Base-by-base conservation (phyloP, 805 yeast species). In the Isabelozyma gotoi region DNA sequence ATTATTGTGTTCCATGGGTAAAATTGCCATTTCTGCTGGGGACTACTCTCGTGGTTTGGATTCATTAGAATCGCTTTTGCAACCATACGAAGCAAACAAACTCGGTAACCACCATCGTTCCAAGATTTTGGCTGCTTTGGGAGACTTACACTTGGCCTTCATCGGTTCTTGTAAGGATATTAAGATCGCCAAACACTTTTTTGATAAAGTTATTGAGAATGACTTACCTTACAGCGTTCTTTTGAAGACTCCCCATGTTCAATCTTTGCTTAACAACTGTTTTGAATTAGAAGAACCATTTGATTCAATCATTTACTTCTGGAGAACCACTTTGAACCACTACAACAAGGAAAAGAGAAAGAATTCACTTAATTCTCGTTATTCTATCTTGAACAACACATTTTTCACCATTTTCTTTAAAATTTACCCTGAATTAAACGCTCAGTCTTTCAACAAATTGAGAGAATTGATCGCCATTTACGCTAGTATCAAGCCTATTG, bases 101-200 rank as follows among this genome's bases (percentile, higher is more conserved):
- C 38, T 38, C 12, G 36, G 35, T 16, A 20, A 36, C 7, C n/a
- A 19, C 19, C 18, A 44, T 10, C 45, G 43, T 17, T 39, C 48
- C 6, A 47, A 33, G 53, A 68, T 62, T 66, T 51, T 71, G 54
- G 74, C 81, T 40, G 76, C 83, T 24, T 68, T 85, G 62, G 77
- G 85, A 27, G 87, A 84, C 63, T 83, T 88, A 38, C 96, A 88
- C 67, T 72, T 86, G 47, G 74, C 84, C 3, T 88, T 88, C 54
- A 84, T 88, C 57, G 94, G 95, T 36, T 81, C 79, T 51, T 84
- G 89, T 62, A 80, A 78, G 57, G 90, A 88, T 57, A 73, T 85
- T 43, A 71, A 71, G 34, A 82, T 88, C 37, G 88, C 96, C 4
- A 80, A 79, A 56, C 77, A 81, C 33, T 88, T 88, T 55, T 87